Base-by-base conservation (phyloP, 2,329 filamentous ascomycete genomes). In the Fusarium sp. region DNA sequence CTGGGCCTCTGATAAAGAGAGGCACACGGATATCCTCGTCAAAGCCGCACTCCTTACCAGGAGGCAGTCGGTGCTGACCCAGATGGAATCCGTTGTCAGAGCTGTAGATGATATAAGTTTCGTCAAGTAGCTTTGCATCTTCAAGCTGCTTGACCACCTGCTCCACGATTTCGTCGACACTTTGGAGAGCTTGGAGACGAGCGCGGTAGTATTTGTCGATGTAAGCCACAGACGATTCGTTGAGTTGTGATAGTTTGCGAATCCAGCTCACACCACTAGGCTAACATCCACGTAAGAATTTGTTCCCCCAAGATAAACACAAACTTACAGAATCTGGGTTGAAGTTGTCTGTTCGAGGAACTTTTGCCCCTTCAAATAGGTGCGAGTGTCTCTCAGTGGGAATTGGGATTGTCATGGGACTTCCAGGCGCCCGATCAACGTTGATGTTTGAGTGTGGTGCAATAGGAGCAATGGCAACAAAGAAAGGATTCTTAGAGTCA, bases 341-440 rank as follows among this genome's bases (percentile, higher is more conserved):
- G 76, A 92, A 93, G 73, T 88, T 87, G 0, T 81, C 78, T 0
- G 84, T 88, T 10, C 90, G 81, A 0, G 90, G 90, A 0, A 92
- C 84, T 22, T 81, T 84, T 0, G 81, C 83, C 28, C 86, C 83
- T 4, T 82, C 75, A 73, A 93, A 93, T 0, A 92, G 81, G 72
- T 90, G 77, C 40, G 83, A 79, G 65, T 93, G 90, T 43, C 89
- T 81, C 41, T 87, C 79, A 0, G 88, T 83, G 0, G 89, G 83
- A 17, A 90, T 81, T 0, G 89, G 88, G 39, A 60, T 64, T 0
- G 71, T 72, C 55, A 74, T 72, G 1, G 59, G 41, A 24, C 49
- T 35, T 5, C 55, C 64, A 14, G 22, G 26, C 1, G 24, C 63
- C 5, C 50, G 32, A 4, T 65, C 56, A 4, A 62, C 44, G 9